Base-by-base conservation (phyloP, 192 early-diverging fungal genomes). In the Lunasporangiospora selenospora region DNA sequence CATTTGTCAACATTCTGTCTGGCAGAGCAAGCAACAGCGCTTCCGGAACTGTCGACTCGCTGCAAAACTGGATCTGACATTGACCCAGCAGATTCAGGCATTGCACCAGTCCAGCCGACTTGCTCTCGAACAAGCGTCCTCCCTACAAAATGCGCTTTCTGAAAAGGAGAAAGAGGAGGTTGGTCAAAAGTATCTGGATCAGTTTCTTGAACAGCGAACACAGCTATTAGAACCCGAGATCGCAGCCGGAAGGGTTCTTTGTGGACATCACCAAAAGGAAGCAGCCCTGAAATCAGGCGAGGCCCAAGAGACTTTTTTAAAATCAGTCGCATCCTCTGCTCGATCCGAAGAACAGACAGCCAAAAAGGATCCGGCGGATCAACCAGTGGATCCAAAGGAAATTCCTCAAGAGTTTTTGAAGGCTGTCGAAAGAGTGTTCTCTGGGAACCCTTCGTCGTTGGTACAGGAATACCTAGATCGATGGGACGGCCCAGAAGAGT, bases 221-320 rank as follows among this genome's bases (percentile, higher is more conserved):
- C 29, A 53, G n/a, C 39, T 73, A 8, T 58, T 73, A 4, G 53
- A 62, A 29, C 54, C 69, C 5, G 23, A 32, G 2, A 30, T 51
- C 11, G 69, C 62, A 18, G 55, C 53, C 5, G 45, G 62, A 4
- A 21, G 39, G 24, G 26, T 73, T 7, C 33, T 73, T 4, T 73
- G 69, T 21, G 69, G 69, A 7, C 69, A 73, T 21, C 69, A 73
- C 21, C 60, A 53, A 11, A 73, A 73, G 29, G 69, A 73, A 19
- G 54, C 58, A n/a, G n/a, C n/a, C n/a, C n/a, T n/a, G n/a, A n/a
- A n/a, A n/a, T n/a, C n/a, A n/a, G n/a, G n/a, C n/a, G n/a, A n/a
- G n/a, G n/a, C n/a, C n/a, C n/a, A n/a, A n/a, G n/a, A n/a, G n/a
- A n/a, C n/a, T n/a, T n/a, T n/a, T n/a, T n/a, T n/a, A n/a, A n/a